phyloP scores from a whole-genome alignment of 345 rosid species.

The Pugionium dolabratum region DNA sequence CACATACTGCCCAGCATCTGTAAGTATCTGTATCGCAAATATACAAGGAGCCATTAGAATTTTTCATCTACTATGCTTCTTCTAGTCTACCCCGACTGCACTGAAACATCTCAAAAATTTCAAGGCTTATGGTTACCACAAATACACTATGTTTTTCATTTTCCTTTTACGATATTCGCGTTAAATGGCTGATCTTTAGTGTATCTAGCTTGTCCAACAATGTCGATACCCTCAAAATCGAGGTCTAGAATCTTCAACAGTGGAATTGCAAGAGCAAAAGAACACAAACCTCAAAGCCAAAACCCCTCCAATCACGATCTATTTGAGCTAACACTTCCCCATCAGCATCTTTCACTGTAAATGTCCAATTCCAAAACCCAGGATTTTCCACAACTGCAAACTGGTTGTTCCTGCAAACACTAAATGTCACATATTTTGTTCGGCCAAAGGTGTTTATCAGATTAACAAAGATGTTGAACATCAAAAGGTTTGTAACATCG shows the following conservation, averaged over 20 bases:
- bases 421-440: constrained; percentile 9
- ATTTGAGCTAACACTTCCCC: constrained; percentile 79
- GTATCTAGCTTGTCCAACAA: too few species aligned
- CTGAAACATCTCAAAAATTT: constrained; percentile 11
- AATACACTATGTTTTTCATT: background rate
- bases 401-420: constrained; percentile 63
- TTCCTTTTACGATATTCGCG: background rate
- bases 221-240: too few species aligned
- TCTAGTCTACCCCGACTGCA: constrained; percentile 8
- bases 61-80: constrained; percentile 11
- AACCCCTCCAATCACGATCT: constrained; percentile 98
- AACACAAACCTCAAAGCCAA: constrained; percentile 81
- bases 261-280: background rate
- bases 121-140: constrained; percentile 9
- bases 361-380: constrained; percentile 98
- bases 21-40: constrained; percentile 60
- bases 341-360: constrained; percentile 78
- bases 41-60: background rate
- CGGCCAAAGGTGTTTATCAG: constrained; percentile 1
- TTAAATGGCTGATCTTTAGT: too few species aligned
- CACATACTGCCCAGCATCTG: constrained; percentile 98
- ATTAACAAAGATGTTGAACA: constrained; percentile 13
- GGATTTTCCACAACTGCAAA: constrained; percentile 95
- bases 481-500: background rate
- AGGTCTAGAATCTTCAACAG: background rate